A percentile compares a stretch with the other conserved stretches of the same genome.
These are phyloP conservation scores for Rhodomyrtus tomentosa DNA, from an alignment of 345 rosid genomes.

Conservation along the genomic window DNA sequence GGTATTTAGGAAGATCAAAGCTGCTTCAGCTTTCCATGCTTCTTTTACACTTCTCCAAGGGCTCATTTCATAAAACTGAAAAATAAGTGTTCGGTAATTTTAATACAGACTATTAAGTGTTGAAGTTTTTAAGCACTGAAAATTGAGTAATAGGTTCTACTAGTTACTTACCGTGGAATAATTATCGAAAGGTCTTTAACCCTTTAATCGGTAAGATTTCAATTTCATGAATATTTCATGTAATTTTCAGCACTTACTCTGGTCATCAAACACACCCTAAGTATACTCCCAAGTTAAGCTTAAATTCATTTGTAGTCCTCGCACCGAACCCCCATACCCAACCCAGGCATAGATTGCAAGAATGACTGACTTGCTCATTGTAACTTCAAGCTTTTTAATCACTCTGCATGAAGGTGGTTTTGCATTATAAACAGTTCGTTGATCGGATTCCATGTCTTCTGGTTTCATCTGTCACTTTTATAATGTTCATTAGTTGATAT, in stretches of 20 bases:
- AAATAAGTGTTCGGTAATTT: too few species aligned
- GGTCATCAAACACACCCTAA: background rate
- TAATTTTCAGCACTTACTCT: background rate
- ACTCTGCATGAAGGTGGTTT: background rate
- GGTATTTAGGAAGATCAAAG: slow-evolving; percentile 25
- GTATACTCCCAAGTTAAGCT: background rate
- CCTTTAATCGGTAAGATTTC: background rate
- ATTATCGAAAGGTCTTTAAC: background rate
- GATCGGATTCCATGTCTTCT: background rate
- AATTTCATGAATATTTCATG: background rate
- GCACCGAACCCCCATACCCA: background rate
- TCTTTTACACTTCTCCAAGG: background rate
- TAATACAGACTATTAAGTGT: background rate
- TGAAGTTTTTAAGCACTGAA: background rate
- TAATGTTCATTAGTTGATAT: background rate
- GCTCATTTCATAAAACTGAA: background rate
- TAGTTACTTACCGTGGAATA: background rate
- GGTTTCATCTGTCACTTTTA: background rate
- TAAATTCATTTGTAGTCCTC: background rate
- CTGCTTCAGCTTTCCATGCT: background rate
- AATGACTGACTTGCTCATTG: background rate
- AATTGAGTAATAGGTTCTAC: background rate
- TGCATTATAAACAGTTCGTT: background rate
- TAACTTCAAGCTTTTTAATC: background rate
- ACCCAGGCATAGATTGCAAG: background rate